Base-by-base conservation (phyloP, 768 basidiomycete genomes). In the Phanerochaete carnosa region DNA sequence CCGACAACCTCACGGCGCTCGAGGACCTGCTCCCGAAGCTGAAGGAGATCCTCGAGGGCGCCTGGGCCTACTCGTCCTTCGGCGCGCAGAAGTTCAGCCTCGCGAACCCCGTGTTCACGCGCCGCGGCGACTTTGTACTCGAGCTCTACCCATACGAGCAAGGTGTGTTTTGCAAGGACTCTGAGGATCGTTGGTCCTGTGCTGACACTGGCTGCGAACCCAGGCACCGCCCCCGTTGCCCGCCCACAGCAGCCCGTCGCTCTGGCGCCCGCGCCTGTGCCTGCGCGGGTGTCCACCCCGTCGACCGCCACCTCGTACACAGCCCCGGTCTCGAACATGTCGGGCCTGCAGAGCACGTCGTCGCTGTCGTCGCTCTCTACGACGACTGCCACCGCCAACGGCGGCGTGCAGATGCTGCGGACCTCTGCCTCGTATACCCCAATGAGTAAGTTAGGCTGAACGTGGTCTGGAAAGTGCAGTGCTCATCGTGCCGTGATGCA, bases 61-160 rank as follows among this genome's bases (percentile, higher is more conserved):
- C 51, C 16, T 54, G 50, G 59, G 59, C 35, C 2, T 60, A 51
- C 26, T 28, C 37, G n/a, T 25, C 51, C 5, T 37, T 43, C 37
- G 59, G 52, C 45, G n/a, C 23, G 37, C 26, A 55, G 1, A 23
- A 33, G 2, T 55, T 16, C 54, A 5, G 1, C 23, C 19, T 60
- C 43, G 30, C 16, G 11, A 55, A 49, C 53, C 59, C 53, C 39
- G 37, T 60, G 32, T 37, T 54, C 35, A 60, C 50, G 26, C 29
- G 50, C 26, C 16, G 13, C 28, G 59, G 59, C 46, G 59, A 51
- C 16, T 45, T 60, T 8, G 53, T 60, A 1, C n/a, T 33, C 15
- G 52, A 60, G 43, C 39, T 60, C 16, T 46, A 9, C 53, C n/a
- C 22, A 13, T 19, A 29, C 32, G 39, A 39, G 29, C 6, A 3